A percentile compares a stretch with the other conserved stretches of the same genome.
These are phyloP conservation scores for Triangularia verruculosa DNA, from an alignment of 2,329 filamentous ascomycete species.

Conservation along the genomic window DNA sequence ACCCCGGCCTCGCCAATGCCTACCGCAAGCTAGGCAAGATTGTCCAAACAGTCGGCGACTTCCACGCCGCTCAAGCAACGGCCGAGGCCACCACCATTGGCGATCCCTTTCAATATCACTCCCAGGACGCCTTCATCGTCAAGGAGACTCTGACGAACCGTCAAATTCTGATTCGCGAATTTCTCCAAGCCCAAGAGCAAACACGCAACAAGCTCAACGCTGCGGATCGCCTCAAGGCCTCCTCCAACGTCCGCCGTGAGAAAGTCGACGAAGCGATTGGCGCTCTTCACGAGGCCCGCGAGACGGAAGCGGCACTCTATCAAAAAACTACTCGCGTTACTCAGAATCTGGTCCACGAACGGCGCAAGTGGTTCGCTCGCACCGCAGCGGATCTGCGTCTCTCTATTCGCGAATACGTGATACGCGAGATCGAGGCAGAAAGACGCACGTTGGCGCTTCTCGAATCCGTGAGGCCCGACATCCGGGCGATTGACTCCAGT, in stretches of 20 bases:
- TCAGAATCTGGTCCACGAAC: constrained; percentile 81
- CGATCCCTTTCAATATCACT: constrained; percentile 92
- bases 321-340: constrained; percentile 89
- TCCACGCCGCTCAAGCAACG: constrained; percentile 92
- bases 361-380: constrained; percentile 84
- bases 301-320: constrained; percentile 74
- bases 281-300: constrained; percentile 81
- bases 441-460: constrained; percentile 85
- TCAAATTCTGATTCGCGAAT: constrained; percentile 90
- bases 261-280: constrained; percentile 98
- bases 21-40: constrained; percentile 94
- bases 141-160: constrained; percentile 98
- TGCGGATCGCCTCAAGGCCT: constrained; percentile 83
- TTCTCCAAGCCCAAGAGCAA: constrained; percentile 83
- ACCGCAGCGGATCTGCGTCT: constrained; percentile 80
- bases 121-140: constrained; percentile 92
- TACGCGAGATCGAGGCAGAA: constrained; percentile 94
- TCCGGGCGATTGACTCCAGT: constrained; percentile 85
- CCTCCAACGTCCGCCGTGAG: constrained; percentile 81
- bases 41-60: constrained; percentile 90
- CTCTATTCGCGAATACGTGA: constrained; percentile 85
- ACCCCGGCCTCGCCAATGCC: constrained; percentile 80
- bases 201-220: constrained; percentile 80
- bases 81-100: constrained; percentile 93
- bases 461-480: constrained; percentile 90